phyloP scores from a whole-genome alignment of 2,329 filamentous ascomycete genomes.

The Stachybotrys chartarum region DNA sequence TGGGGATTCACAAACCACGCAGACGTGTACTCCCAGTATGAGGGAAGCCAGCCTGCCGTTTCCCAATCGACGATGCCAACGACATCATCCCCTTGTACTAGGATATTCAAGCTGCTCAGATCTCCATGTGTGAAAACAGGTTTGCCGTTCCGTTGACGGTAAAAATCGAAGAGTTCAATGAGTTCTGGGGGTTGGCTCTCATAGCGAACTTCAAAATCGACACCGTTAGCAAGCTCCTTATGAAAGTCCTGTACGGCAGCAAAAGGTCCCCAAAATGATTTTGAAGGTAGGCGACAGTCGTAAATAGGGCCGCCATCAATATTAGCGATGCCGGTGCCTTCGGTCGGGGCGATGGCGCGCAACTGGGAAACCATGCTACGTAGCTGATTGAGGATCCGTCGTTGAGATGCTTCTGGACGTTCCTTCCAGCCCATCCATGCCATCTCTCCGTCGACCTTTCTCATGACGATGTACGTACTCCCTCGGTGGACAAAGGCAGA shows the following conservation, averaged over 20 bases:
- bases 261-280: constrained; percentile 16
- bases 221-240: constrained; percentile 7
- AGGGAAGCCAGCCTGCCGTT: constrained; percentile 21
- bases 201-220: background rate
- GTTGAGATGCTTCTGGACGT: constrained; percentile 9
- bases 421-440: constrained; percentile 5
- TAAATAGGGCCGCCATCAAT: constrained; percentile 13
- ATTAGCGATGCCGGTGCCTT: constrained; percentile 5
- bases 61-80: constrained; percentile 35
- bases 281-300: constrained; percentile 12
- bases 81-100: constrained; percentile 30
- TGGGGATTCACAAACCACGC: constrained; percentile 9
- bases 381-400: constrained; percentile 13
- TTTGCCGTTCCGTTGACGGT: constrained; percentile 7
- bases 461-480: constrained; percentile 35
- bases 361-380: constrained; percentile 9
- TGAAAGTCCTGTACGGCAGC: constrained; percentile 17
- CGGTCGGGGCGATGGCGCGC: constrained; percentile 6
- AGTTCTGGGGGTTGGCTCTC: constrained; percentile 4
- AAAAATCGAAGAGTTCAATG: constrained; percentile 9
- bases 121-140: constrained; percentile 37
- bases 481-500: constrained; percentile 28
- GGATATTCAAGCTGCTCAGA: constrained; percentile 34
- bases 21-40: constrained; percentile 25
- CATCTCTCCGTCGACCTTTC: constrained; percentile 20